A percentile compares a stretch with the other conserved stretches of the same genome.
Conservation (phyloP, 176 grass and related monocot species). For the Tillandsia leiboldiana region DNA sequence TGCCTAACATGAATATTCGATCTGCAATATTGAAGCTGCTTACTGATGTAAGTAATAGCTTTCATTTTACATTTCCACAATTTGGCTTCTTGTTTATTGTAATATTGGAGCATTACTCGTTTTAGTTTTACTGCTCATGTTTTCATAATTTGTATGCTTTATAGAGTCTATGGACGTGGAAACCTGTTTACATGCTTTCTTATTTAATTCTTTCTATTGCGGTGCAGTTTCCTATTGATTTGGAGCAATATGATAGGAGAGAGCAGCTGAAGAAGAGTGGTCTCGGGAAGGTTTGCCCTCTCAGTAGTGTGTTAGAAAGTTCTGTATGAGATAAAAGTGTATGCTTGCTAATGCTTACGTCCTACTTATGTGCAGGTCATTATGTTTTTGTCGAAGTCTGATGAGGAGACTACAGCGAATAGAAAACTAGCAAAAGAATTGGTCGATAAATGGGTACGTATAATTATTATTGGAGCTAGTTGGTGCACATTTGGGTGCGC, state of each 20-base stretch:
- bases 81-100: background rate
- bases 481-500: background rate
- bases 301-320: background rate
- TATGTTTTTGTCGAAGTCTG: slow-evolving; percentile 97
- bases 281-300: slow-evolving; percentile 64
- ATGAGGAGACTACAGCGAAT: slow-evolving; percentile 92
- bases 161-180: background rate
- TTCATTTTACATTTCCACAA: slow-evolving; percentile 3
- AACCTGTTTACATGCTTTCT: background rate
- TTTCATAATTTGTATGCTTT: no score
- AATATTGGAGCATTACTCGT: background rate
- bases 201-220: slow-evolving; percentile 30
- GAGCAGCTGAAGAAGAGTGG: slow-evolving; percentile 97
- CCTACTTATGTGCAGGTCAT: slow-evolving; percentile 46
- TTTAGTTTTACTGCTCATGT: background rate
- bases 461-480: background rate
- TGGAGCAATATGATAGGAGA: slow-evolving; percentile 80
- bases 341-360: background rate
- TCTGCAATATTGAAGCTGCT: slow-evolving; percentile 78
- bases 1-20: slow-evolving; percentile 96
- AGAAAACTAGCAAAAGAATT: slow-evolving; percentile 90
- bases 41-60: slow-evolving; percentile 45
- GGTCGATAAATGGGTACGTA: slow-evolving; percentile 97
- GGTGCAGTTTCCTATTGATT: slow-evolving; percentile 80
- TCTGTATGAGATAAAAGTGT: background rate